Percentiles rank a stretch among this genome's conserved stretches.
phyloP scores from a whole-genome alignment of 352 stramenopile genomes.

The Phytophthora pseudosyringae region DNA sequence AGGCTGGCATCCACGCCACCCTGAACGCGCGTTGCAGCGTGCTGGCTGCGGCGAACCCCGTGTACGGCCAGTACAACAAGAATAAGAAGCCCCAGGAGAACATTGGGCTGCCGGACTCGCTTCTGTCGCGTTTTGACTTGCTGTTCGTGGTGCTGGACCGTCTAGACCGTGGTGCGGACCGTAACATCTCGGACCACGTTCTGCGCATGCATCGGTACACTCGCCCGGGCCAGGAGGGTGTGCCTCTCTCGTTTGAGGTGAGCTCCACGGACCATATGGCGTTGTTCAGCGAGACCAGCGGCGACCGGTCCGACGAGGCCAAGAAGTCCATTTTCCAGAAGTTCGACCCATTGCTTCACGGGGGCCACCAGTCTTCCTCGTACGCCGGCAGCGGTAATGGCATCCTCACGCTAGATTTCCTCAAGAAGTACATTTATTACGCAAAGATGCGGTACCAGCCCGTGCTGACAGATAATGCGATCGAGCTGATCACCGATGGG shows the following conservation, averaged over 20 bases:
- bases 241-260: constrained; percentile 89
- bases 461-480: constrained; percentile 83
- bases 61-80: constrained; percentile 99
- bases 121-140: constrained; percentile 99
- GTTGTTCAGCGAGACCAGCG: constrained; percentile 59
- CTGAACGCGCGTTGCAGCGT: constrained; percentile 99
- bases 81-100: constrained; percentile 98
- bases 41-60: constrained; percentile 98
- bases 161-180: constrained; percentile 94
- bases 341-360: constrained; percentile 90
- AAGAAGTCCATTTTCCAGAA: constrained; percentile 92
- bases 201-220: constrained; percentile 97
- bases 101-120: constrained; percentile 98
- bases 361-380: constrained; percentile 65
- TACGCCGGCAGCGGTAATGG: constrained; percentile 62
- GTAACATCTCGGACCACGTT: constrained; percentile 97
- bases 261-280: constrained; percentile 84
- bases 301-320: constrained; percentile 65
- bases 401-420: constrained; percentile 95
- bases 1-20: constrained; percentile 99
- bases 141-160: constrained; percentile 99
- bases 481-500: constrained; percentile 95
- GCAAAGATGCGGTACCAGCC: constrained; percentile 95
- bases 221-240: constrained; percentile 83
- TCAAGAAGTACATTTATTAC: constrained; percentile 99